Evolutionary conservation across 805 yeast genomes (phyloP).

Genomic region (Ogataea corticis): DNA sequence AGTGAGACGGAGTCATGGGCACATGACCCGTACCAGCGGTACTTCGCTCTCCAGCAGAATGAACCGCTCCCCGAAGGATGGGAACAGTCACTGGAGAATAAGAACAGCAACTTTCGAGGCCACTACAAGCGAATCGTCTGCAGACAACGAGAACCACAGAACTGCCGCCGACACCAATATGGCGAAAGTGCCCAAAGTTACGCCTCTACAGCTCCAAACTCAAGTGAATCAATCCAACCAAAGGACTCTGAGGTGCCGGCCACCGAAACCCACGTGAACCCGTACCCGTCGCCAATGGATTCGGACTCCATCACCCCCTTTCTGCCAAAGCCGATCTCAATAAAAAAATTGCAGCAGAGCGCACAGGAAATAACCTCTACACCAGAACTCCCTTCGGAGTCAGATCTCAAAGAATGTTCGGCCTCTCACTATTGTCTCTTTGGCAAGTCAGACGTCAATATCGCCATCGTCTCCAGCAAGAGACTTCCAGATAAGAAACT

Average conservation of each 20-base stretch:
- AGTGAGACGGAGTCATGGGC: slow-evolving; percentile 21
- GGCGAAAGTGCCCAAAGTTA: not conserved
- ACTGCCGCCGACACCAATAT: not conserved
- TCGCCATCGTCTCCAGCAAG: slow-evolving; percentile 1
- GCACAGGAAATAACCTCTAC: slow-evolving; percentile 2
- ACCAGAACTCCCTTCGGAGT: not conserved
- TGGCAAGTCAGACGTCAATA: slow-evolving; percentile 14
- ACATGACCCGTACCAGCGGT: slow-evolving; percentile 29
- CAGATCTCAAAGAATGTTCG: not conserved
- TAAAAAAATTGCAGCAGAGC: slow-evolving; percentile 3
- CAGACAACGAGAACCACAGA: not conserved
- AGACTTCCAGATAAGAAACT: not conserved
- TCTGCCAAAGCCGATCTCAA: slow-evolving; percentile 19
- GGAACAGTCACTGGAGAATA: slow-evolving; percentile 18
- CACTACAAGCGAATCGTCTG: slow-evolving; percentile 10
- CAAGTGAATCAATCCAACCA: not conserved
- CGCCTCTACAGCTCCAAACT: not conserved
- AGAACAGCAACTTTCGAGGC: slow-evolving; percentile 19
- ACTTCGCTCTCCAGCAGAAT: slow-evolving; percentile 17
- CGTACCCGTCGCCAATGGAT: slow-evolving; percentile 18
- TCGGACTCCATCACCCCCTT: slow-evolving; percentile 14
- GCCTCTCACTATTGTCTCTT: slow-evolving; percentile 8
- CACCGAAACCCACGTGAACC: not conserved
- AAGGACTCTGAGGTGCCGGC: not conserved
- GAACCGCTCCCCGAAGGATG: slow-evolving; percentile 23